Conservation (phyloP, 2,329 filamentous ascomycete species). For the Epichloe uncinata region DNA sequence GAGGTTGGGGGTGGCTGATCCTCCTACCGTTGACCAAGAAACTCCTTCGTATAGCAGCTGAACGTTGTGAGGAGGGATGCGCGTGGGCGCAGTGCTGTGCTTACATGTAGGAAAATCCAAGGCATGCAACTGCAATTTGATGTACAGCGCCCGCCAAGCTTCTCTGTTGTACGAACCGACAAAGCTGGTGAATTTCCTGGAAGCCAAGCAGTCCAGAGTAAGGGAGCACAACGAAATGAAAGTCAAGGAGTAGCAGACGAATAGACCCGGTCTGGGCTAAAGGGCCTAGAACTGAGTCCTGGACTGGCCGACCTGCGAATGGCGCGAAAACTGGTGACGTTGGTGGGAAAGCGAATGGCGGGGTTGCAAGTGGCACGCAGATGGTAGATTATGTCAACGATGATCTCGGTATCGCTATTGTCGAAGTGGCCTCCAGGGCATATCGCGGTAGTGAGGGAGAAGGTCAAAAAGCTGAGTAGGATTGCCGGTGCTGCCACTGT, state of each 20-base stretch:
- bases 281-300: background rate
- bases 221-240: background rate
- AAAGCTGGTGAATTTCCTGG: background rate
- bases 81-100: background rate
- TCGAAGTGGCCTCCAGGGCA: constrained; percentile 3
- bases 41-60: background rate
- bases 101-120: background rate
- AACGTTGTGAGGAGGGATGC: background rate
- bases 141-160: background rate
- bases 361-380: background rate
- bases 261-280: constrained; percentile 1
- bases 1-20: background rate
- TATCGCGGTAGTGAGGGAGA: background rate
- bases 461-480: background rate
- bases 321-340: background rate
- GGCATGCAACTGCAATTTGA: background rate
- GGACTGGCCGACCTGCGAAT: background rate
- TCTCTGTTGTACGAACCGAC: background rate
- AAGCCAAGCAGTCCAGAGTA: background rate
- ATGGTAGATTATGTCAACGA: background rate
- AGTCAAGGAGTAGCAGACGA: background rate
- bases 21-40: background rate
- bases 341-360: constrained; percentile 2
- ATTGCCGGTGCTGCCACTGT: background rate
- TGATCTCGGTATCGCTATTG: constrained; percentile 5